Base-by-base conservation (phyloP, 1,139 yeast species). In the Protomyces inouyei region DNA sequence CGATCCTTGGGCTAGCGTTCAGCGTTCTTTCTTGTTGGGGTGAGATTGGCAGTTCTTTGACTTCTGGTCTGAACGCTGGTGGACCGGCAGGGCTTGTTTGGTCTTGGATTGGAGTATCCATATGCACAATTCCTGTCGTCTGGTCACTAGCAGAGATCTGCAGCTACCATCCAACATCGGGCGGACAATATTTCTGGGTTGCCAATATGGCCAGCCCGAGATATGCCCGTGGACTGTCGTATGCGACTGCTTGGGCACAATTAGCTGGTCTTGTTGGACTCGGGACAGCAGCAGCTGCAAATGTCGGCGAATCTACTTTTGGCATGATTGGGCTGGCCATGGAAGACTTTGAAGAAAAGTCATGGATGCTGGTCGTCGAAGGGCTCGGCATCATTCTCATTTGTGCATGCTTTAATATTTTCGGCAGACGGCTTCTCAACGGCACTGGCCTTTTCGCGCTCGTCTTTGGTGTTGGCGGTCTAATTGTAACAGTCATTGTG, bases 91-190 rank as follows among this genome's bases (percentile, higher is more conserved):
- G 86, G 3, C 78, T 84, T 28, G 82, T 85, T 21, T 86, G 90
- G 89, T 88, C 90, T 63, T 87, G 90, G 89, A 79, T 85, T 65
- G 77, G 81, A 60, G 82, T 85, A 52, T 82, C 83, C n/a, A 68
- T 80, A 61, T 85, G 85, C 68, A 82, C 86, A 64, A 73, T 85
- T 59, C 75, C 80, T 65, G 81, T 83, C 60, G 90, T 89, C 14
- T 70, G 80, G 65, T 79, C 86, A 16, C 83, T 86, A 80, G 82
- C 87, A 25, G 85, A 85, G 69, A 76, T 85, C 65, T 86, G 87
- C 1, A 81, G 86, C 21, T 81, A 88, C 16, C 83, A 83, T 71
- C 91, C 91, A 61, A 85, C 90, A 8, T 81, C 86, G 32, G 72
- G 74, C 12, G 78, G 76, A 1, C 71, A 69, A 43, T 70, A 71